Evolutionary conservation across 1,139 yeast genomes (phyloP).

Genomic region (Pichia sp.): DNA sequence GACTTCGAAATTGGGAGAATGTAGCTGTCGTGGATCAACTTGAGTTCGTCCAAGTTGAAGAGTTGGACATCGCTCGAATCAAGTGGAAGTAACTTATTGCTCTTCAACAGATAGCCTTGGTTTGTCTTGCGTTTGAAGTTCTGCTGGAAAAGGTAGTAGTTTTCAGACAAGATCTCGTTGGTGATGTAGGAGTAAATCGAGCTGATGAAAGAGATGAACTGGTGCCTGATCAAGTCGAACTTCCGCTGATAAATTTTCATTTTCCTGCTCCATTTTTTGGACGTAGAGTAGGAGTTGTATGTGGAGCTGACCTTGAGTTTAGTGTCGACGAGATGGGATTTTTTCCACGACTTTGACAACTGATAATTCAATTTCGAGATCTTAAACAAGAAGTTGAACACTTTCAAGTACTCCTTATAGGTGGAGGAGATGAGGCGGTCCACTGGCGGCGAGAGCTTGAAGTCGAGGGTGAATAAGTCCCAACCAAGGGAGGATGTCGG

Average conservation of each 20-base stretch:
- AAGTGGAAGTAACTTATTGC: slow-evolving; percentile 9
- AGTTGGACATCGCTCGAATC: not conserved
- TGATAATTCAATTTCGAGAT: slow-evolving; percentile 57
- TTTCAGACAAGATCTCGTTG: slow-evolving; percentile 46
- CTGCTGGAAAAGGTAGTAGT: slow-evolving; percentile 33
- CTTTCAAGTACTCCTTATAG: slow-evolving; percentile 62
- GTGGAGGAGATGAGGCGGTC: slow-evolving; percentile 40
- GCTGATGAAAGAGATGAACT: slow-evolving; percentile 43
- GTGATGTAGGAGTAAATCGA: slow-evolving; percentile 43
- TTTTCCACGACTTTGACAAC: slow-evolving; percentile 47
- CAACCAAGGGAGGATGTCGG: slow-evolving; percentile 66
- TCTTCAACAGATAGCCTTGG: not conserved
- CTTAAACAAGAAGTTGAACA: slow-evolving; percentile 85
- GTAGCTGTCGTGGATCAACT: slow-evolving; percentile 35
- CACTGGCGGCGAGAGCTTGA: slow-evolving; percentile 59
- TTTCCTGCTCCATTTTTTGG: slow-evolving; percentile 32
- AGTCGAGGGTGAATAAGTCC: slow-evolving; percentile 91
- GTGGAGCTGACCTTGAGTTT: slow-evolving; percentile 32
- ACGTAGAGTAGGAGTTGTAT: slow-evolving; percentile 16
- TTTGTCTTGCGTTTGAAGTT: slow-evolving; percentile 23
- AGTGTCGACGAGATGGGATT: slow-evolving; percentile 34
- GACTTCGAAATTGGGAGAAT: slow-evolving; percentile 26
- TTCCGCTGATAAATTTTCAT: slow-evolving; percentile 20
- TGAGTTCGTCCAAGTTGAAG: slow-evolving; percentile 47
- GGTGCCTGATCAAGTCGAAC: slow-evolving; percentile 44